These are phyloP conservation scores for Scolecobasidium constrictum DNA, from an alignment of 2,329 filamentous ascomycete genomes.

Conservation along the genomic window DNA sequence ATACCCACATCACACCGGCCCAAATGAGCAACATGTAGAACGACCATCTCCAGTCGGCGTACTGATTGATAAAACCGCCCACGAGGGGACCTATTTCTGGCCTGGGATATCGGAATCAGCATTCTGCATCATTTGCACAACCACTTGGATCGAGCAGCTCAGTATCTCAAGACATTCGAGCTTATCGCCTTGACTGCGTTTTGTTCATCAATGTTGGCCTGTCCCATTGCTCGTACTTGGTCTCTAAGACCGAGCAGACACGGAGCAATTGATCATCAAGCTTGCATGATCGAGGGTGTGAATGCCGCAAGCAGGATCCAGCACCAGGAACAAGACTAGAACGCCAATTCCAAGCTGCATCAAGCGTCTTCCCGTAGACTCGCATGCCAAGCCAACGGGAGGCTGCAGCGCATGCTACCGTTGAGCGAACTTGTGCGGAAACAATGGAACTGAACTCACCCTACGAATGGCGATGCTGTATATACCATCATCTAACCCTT, in stretches of 20 bases:
- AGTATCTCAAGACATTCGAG: too few relatives aligned
- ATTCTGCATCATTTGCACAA: too few relatives aligned
- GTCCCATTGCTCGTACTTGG: neutral
- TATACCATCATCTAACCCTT: constrained; percentile 88
- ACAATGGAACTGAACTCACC: constrained; percentile 20
- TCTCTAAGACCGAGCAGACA: neutral
- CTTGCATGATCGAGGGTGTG: constrained; percentile 1
- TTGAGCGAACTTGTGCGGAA: too few relatives aligned
- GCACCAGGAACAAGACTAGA: too few relatives aligned
- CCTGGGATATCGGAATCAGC: constrained; percentile 26
- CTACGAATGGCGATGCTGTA: constrained; percentile 39
- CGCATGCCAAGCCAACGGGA: too few relatives aligned
- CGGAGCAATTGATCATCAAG: neutral
- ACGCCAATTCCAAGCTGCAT: too few relatives aligned
- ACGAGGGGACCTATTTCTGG: constrained; percentile 48
- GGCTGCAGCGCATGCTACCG: too few relatives aligned
- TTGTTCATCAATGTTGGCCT: too few relatives aligned
- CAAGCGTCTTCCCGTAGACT: too few relatives aligned
- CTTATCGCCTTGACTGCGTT: too few relatives aligned
- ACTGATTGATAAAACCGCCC: constrained; percentile 75
- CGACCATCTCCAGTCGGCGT: constrained; percentile 65
- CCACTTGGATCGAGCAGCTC: too few relatives aligned
- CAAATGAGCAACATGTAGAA: constrained; percentile 82
- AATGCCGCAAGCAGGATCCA: too few relatives aligned
- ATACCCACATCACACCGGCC: constrained; percentile 51